Conservation (phyloP, 441 rosid species). For the Erysimum pusillum region DNA sequence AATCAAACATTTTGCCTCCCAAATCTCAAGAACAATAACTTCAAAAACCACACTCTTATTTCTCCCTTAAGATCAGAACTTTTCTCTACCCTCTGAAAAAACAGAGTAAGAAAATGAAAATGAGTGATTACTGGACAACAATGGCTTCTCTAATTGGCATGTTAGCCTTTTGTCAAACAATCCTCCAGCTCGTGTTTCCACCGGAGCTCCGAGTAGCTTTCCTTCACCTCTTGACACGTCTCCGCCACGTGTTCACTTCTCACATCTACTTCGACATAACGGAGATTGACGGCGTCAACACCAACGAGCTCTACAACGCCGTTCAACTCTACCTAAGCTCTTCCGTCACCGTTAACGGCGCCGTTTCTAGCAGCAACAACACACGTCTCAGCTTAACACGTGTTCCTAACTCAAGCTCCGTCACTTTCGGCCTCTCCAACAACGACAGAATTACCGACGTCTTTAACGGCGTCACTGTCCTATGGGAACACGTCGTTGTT, state of each 20-base stretch:
- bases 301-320: conserved; percentile 97
- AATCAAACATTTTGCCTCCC: conserved; percentile 43
- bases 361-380: conserved; percentile 30
- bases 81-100: conserved; percentile 1
- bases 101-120: conserved; percentile 33
- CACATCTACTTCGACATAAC: conserved; percentile 86
- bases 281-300: conserved; percentile 93
- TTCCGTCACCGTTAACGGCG: conserved; percentile 60
- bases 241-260: conserved; percentile 63
- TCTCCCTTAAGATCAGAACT: conserved; percentile 6
- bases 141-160: conserved; percentile 79
- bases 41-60: conserved; percentile 7
- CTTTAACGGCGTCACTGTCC: conserved; percentile 62
- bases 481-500: conserved; percentile 87
- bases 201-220: conserved; percentile 80
- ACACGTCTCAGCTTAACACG: conserved; percentile 85
- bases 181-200: conserved; percentile 73
- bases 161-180: conserved; percentile 79
- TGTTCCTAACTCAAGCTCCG: conserved; percentile 80
- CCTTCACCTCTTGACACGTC: conserved; percentile 59
- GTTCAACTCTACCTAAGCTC: conserved; percentile 89
- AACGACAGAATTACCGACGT: conserved; percentile 79
- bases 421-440: conserved; percentile 79
- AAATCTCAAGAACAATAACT: conserved; percentile 38
- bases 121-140: conserved; percentile 85